Evolutionary conservation across 345 rosid genomes (phyloP), one percentile per base, ranked within the genome.

Genomic region (Citrus mangshanensis): DNA sequence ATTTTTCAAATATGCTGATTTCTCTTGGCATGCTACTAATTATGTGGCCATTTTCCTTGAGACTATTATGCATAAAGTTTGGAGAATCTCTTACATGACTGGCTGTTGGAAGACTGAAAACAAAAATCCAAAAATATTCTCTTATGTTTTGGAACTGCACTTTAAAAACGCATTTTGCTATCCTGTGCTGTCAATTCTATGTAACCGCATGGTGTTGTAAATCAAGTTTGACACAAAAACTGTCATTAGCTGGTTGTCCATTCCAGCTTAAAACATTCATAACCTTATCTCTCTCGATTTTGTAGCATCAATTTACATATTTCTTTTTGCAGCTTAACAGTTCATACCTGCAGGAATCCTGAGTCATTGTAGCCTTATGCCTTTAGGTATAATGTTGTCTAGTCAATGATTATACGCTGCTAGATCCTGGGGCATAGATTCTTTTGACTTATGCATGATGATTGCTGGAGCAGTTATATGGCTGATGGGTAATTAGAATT

Each of bases 381-480:
- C 51, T 67, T 34, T 76, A 76, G 63, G 66, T 61, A 1, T 34
- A 65, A n/a, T 66, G 49, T 54, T 66, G 54, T 76, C 54, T 54
- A 54, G 64, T 64, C 69, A 61, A 61, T 64, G 78, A 19, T 70
- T 24, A 66, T 51, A 24, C 9, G 72, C 72, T 32, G 65, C 51
- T 65, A 21, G 73, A 37, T 37, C 27, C 73, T 24, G 37, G 56
- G 28, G 28, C 21, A 19, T 67, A 4, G 28, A 55, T 67, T 77
- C 35, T 66, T 59, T 77, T 28, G 19, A 56, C 58, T 18, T 14
- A 35, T 67, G 37, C 37, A 21, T 24, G 54, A 67, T 76, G 37
- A 54, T 54, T 51, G 25, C 73, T 55, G 28, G 21, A 51, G 46
- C 32, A 14, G 32, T 76, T 22, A 14, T 34, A 54, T 32, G 62